Conservation (phyloP, 2,329 filamentous ascomycete species). For the Colletotrichum zoysiae region DNA sequence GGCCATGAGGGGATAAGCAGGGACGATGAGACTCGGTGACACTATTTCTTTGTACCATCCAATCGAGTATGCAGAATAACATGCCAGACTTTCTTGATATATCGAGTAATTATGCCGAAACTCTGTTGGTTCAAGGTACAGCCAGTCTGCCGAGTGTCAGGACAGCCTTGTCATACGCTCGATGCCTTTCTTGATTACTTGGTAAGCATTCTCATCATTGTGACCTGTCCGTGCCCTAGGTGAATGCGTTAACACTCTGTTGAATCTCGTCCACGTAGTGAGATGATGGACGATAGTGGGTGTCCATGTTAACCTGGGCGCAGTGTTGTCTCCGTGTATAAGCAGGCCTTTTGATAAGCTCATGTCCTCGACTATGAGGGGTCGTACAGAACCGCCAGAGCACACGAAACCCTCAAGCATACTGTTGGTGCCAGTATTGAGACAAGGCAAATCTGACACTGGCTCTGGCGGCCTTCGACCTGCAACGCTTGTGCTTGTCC, state of each 20-base stretch:
- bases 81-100: background rate
- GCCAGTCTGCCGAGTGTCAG: too few relatives aligned
- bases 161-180: too few relatives aligned
- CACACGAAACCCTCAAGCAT: background rate
- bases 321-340: too few relatives aligned
- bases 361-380: background rate
- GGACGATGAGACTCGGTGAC: background rate
- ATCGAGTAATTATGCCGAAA: background rate
- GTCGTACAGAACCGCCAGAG: background rate
- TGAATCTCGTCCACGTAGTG: too few relatives aligned
- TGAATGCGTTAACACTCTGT: background rate
- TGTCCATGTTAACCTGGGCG: background rate
- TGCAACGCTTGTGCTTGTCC: background rate
- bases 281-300: background rate
- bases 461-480: constrained; percentile 2
- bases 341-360: background rate
- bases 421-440: too few relatives aligned
- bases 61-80: background rate
- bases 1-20: background rate
- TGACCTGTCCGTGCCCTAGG: background rate
- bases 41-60: background rate
- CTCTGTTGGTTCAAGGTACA: background rate
- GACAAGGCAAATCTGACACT: background rate
- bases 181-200: background rate
- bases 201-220: background rate